Conservation (phyloP, 2,329 filamentous ascomycete species). For the Emmonsia crescens region DNA sequence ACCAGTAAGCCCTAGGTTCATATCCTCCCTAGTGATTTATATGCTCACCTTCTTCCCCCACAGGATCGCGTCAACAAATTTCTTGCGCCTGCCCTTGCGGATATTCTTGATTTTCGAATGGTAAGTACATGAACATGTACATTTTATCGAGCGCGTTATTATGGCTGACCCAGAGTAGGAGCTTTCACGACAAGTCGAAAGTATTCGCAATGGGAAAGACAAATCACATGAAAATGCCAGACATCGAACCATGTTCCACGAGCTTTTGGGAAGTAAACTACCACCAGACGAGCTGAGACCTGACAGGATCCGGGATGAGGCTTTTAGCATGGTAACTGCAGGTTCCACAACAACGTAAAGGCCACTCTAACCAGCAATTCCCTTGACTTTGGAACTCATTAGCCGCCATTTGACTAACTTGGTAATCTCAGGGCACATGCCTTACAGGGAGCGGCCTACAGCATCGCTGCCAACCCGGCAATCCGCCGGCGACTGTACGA, state of each 20-base stretch:
- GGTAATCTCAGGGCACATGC: neutral
- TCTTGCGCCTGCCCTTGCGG: neutral
- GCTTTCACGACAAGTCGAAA: neutral
- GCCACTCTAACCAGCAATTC: neutral
- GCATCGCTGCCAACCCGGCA: neutral
- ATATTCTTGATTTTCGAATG: neutral
- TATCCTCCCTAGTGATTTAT: neutral
- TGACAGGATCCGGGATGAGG: neutral
- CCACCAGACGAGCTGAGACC: neutral
- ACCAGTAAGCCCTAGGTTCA: neutral
- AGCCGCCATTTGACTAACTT: neutral
- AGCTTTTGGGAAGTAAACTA: neutral
- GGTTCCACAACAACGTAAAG: neutral
- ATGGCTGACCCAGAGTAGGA: neutral
- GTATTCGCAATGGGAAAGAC: neutral
- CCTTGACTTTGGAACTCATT: neutral
- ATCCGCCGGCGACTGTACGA: neutral
- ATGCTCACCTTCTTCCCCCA: neutral
- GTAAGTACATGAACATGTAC: no score
- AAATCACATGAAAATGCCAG: neutral
- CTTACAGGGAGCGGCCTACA: neutral
- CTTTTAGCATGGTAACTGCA: neutral
- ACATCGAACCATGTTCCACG: neutral
- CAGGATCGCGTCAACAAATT: neutral
- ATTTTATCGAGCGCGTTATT: neutral